Percentiles rank a stretch among this genome's conserved stretches.
phyloP scores from a whole-genome alignment of 2,329 filamentous ascomycete species.

The Aspergillus carbonarius region DNA sequence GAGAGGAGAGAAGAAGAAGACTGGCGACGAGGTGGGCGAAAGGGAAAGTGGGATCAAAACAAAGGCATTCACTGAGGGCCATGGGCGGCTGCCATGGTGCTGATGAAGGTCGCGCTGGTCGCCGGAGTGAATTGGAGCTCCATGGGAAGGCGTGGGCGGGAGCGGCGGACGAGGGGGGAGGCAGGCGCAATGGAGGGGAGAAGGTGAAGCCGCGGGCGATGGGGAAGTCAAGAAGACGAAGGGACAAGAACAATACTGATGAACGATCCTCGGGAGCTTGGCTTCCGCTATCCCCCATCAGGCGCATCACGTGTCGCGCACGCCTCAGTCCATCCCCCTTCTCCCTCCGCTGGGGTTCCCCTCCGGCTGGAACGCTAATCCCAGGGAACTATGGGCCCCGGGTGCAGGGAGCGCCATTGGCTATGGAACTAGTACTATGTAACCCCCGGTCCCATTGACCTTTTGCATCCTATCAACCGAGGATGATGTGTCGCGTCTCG shows the following conservation, averaged over 20 bases:
- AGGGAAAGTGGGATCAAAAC: conserved; percentile 12
- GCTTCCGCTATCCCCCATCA: not conserved
- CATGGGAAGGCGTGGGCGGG: conserved; percentile 9
- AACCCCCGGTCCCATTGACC: too few relatives aligned
- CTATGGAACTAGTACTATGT: too few relatives aligned
- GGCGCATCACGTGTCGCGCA: not conserved
- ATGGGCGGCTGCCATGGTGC: conserved; percentile 16
- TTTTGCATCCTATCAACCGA: too few relatives aligned
- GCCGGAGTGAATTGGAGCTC: conserved; percentile 7
- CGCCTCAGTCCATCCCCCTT: too few relatives aligned
- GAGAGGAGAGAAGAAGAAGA: not conserved
- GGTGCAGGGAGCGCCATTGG: too few relatives aligned
- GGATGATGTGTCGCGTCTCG: too few relatives aligned
- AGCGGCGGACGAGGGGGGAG: not conserved
- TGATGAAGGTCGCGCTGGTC: conserved; percentile 11
- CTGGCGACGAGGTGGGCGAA: not conserved
- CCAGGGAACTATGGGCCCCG: too few relatives aligned
- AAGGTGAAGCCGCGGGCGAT: not conserved
- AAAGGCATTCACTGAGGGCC: conserved; percentile 12
- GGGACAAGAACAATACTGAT: not conserved
- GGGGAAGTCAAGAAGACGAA: not conserved
- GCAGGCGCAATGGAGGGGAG: conserved; percentile 1
- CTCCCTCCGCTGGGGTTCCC: too few relatives aligned
- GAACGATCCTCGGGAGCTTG: not conserved
- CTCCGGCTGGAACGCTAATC: too few relatives aligned